A percentile compares a stretch with the other conserved stretches of the same genome.
phyloP scores from a whole-genome alignment of 208 protist species.

The Leishmania aethiopica region DNA sequence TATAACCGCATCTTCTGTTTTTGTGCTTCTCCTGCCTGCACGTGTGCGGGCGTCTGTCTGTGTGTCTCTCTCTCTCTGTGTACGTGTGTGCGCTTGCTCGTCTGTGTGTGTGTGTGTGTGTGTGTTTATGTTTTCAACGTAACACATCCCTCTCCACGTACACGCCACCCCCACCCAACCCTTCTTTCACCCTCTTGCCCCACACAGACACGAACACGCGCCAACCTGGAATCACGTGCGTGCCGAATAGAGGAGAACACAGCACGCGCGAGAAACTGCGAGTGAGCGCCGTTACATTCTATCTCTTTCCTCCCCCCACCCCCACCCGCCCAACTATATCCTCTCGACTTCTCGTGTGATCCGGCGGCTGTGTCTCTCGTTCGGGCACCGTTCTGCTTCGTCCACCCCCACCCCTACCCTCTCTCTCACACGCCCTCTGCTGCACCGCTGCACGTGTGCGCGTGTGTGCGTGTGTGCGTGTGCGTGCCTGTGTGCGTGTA shows the following conservation, averaged over 20 bases:
- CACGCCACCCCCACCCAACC: not conserved
- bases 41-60: not conserved
- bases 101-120: not conserved
- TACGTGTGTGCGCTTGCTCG: not conserved
- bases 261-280: too few species aligned
- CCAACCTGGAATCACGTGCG: not conserved
- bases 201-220: not conserved
- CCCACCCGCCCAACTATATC: too few species aligned
- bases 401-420: not conserved
- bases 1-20: not conserved
- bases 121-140: not conserved
- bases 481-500: too few species aligned
- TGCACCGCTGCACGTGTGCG: not conserved
- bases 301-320: too few species aligned
- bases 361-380: too few species aligned
- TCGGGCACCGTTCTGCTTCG: too few species aligned
- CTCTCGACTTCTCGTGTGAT: too few species aligned
- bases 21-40: not conserved
- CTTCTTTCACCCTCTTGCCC: not conserved
- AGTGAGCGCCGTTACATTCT: too few species aligned
- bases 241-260: too few species aligned
- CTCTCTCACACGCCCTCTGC: not conserved
- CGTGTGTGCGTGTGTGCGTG: not conserved
- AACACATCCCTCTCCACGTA: too few species aligned
- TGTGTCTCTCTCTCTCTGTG: not conserved